These are phyloP conservation scores for Suhomyces bokatorum DNA, from an alignment of 1,139 yeast genomes.

Conservation along the genomic window DNA sequence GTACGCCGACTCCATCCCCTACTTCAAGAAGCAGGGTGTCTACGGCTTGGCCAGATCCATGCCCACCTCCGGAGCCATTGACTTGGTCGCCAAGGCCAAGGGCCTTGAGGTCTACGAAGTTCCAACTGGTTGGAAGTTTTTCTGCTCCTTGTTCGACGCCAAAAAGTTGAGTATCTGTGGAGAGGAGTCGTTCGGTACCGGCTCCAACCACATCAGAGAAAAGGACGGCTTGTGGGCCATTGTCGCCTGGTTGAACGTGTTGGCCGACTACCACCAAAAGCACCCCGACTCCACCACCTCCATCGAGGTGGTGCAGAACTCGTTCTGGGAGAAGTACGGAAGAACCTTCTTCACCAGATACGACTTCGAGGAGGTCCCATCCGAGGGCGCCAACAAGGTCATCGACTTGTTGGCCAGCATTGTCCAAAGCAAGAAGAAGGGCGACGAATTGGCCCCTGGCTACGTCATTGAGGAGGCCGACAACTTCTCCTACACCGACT, in stretches of 20 bases:
- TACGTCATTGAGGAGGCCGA: constrained; percentile 71
- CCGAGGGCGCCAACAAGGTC: constrained; percentile 73
- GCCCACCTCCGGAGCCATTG: constrained; percentile 97
- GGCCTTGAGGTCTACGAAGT: constrained; percentile 85
- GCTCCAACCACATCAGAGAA: constrained; percentile 95
- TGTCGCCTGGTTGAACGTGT: constrained; percentile 93
- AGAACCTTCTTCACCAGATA: constrained; percentile 97
- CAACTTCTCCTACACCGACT: constrained; percentile 89
- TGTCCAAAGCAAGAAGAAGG: constrained; percentile 40
- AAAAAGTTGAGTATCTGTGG: constrained; percentile 94
- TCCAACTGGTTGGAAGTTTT: constrained; percentile 99
- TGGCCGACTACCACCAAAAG: constrained; percentile 72
- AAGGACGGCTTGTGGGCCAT: constrained; percentile 99
- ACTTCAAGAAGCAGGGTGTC: constrained; percentile 82
- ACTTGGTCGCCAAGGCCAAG: constrained; percentile 80
- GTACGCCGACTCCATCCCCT: constrained; percentile 85
- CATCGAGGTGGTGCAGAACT: constrained; percentile 75
- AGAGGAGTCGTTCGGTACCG: constrained; percentile 97
- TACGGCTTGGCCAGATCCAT: constrained; percentile 96
- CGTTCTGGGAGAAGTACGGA: constrained; percentile 92
- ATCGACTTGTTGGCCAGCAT: constrained; percentile 54
- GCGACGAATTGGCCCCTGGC: constrained; percentile 44
- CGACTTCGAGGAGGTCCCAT: constrained; percentile 82
- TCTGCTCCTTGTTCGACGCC: constrained; percentile 92
- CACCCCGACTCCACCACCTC: constrained; percentile 61